Base-by-base conservation (phyloP, 768 basidiomycete species). In the Dacryopinax primogenitus region DNA sequence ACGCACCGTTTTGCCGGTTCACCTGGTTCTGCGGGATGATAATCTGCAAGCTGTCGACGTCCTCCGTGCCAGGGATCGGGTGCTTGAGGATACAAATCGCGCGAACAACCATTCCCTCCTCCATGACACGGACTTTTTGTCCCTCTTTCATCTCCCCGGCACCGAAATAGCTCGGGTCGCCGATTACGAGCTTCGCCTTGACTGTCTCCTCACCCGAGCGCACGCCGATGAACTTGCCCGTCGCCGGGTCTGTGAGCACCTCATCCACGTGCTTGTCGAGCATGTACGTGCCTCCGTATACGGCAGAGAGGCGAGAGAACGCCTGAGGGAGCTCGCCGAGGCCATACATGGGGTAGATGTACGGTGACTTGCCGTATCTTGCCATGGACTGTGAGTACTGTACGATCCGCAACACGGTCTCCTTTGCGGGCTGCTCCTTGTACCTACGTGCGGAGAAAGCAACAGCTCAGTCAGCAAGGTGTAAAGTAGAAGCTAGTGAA, bases 231-330 rank as follows among this genome's bases (percentile, higher is more conserved):
- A 99, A 98, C 74, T 87, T 90, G 70, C 96, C 96, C 12, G 69
- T 69, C 66, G 85, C 82, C 13, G 78, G 74, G 74, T 88, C 90
- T 45, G 87, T 91, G 64, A 96, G 87, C 70, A 98, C 92, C 73
- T 88, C 84, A 67, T 95, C 86, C 71, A 96, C 88, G 51, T 80
- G 80, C 78, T 99, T 99, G 80, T 97, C 93, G 65, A 99, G 87
- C 96, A 99, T 99, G 80, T 99, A 99, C 13, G 96, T 99, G 41
- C 96, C 96, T 39, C 96, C 96, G 73, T 99, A 97, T 74, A 99
- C 97, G 69, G 96, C 96, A 68, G 90, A 92, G 64, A 99, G 84
- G 71, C 96, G 92, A 7, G 96, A 96, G 73, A 99, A 99, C 1
- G 96, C 91, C 74, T 99, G 96, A 11, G 96, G 96, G 62, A 99